Evolutionary conservation across 163 green algal genomes (phyloP), one percentile per base, ranked within the genome.

Genomic region (Chloroidium sp.): DNA sequence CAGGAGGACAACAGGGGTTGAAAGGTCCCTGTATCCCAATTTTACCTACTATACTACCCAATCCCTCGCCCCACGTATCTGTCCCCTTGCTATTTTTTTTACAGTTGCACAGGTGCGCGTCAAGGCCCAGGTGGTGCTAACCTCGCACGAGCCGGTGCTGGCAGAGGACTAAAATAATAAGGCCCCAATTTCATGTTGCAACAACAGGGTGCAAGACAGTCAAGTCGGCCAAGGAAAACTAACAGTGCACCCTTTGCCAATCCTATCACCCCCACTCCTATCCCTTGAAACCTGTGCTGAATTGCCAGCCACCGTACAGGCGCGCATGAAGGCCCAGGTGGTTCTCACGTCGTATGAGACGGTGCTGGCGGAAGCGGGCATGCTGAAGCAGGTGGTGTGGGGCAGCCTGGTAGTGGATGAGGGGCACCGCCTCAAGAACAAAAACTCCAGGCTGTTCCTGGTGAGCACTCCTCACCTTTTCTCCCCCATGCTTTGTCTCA

Each of bases 351-450:
- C 86, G 1, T 95, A 95, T 84, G 92, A 94, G 81, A 90, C 91
- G 79, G 81, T 91, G 69, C 76, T 88, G 67, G 57, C 69, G 6
- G 88, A 93, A 67, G 75, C 76, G 8, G 64, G 64, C 4, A 64
- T 84, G 62, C 89, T 96, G 14, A 69, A 81, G 36, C 79, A 78
- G n/a, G 76, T 95, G 68, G 69, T 87, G 36, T 99, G 95, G 95
- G 82, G 81, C n/a, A 97, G 97, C 88, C 86, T 99, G 75, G 88
- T 98, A 82, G 94, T 98, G 60, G 95, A 99, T 74, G 95, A 99
- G 88, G 95, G 95, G 60, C 95, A 99, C 87, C 85, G 95, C 59
- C 89, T 99, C 2, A 99, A 99, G 85, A 98, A 98, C 88, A 84
- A 91, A 14, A 94, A 98, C 80, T 92, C 87, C 3, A 90, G 94